Base-by-base conservation (phyloP, 2,329 filamentous ascomycete genomes). In the Aspergillus spinulosporus region DNA sequence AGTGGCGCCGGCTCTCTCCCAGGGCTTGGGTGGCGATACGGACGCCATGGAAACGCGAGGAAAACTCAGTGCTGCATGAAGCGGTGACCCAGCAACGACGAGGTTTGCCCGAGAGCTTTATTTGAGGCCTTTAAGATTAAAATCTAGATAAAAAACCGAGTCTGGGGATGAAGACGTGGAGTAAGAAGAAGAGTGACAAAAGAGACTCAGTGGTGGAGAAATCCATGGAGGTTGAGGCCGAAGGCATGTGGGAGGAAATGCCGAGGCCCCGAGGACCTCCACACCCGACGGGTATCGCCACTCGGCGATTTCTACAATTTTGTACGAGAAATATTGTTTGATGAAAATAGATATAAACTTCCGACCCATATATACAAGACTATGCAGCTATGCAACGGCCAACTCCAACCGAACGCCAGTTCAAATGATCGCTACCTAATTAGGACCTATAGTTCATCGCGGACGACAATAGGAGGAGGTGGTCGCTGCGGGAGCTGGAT, bases 11-110 rank as follows among this genome's bases (percentile, higher is more conserved):
- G 87, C 83, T 74, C 88, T 85, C 78, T 99, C 94, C 94, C 94
- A 99, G 46, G 94, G 94, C 78, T 99, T 99, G 54, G 94, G 94
- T 71, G 94, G 94, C 74, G 93, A 97, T 62, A 79, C 78, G 63
- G 81, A 78, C 68, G 82, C 81, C 82, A 85, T 85, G 62, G 65
- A 61, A 64, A 56, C 58, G 57, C 54, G 57, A 52, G 47, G 54
- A 53, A 47, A 43, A 56, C 53, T 52, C 59, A 64, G 59, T 53
- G 57, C 67, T 56, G 65, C 70, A 73, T 74, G 54, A 62, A 66
- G 63, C 50, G 21, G 47, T 58, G 21, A 51, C 47, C 54, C 40
- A 58, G 37, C 7, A 9, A 47, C 9, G 48, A 56, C 26, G 50
- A 54, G 32, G 49, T 32, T 26, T 54, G 47, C 53, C 37, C 45